Evolutionary conservation across 2,329 filamentous ascomycete genomes (phyloP), one percentile per base, ranked within the genome.

Genomic region (Stachybotrys chlorohalonatus): DNA sequence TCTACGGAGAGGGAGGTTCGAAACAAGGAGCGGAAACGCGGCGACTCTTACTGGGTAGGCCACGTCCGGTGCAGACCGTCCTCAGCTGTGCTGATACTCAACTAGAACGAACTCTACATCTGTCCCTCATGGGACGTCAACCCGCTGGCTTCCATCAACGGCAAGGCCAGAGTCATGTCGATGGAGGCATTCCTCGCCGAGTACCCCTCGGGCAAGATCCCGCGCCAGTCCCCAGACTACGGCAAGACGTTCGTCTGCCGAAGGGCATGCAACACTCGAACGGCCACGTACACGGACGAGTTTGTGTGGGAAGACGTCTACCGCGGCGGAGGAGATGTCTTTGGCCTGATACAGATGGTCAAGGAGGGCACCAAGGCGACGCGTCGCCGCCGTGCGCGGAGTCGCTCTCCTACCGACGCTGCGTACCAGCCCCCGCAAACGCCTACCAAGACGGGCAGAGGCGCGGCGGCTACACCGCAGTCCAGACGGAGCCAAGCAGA

Each of bases 231-330:
- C 2, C 82, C 81, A 53, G 87, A 92, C 62, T 85, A 83, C 66
- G 90, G 89, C 59, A 96, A 95, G 71, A 84, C 88, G 16, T 97
- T 97, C 64, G 73, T 97, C 51, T 97, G 94, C 66, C 85, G 92
- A 52, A 80, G 93, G 67, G 94, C 90, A 24, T 95, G 92, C 65
- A 95, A 95, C 66, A 89, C 89, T 11, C 79, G 91, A 56, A 95
- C 92, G 30, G 87, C 90, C 17, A 91, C 85, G 24, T 99, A 97
- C 67, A 96, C 93, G 0, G 84, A 94, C 13, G 91, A 96, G 63
- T 96, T 99, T 60, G 69, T 82, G 1, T 99, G 94, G 94, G 91
- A 96, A 66, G 84, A 96, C 48, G 72, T 95, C 2, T 95, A 90
- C 62, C 76, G 75, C 0, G 84, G 84, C n/a, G 76, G 76, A 36